Base-by-base conservation (phyloP, 2,329 filamentous ascomycete species). In the Bipolaris bicolor region DNA sequence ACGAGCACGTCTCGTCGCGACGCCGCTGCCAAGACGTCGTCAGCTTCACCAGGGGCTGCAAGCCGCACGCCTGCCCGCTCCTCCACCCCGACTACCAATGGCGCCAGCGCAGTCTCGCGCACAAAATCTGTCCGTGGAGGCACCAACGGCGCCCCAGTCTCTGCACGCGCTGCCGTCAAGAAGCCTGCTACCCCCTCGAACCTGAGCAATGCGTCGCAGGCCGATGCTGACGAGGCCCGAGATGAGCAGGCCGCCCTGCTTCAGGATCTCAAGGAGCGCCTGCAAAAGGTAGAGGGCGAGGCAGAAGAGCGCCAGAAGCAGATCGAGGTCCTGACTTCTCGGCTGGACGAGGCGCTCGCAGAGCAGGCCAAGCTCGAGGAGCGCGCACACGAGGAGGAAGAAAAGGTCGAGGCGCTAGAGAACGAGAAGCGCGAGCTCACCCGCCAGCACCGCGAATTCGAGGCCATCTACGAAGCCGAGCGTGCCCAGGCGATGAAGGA, bases 341-440 rank as follows among this genome's bases (percentile, higher is more conserved):
- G 91, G 67, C 84, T 98, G 7, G 92, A 98, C 72, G 94, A 98
- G 66, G 87, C 92, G 44, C 79, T 90, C 56, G 86, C 86, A 65
- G 92, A 97, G 75, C 93, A 97, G 70, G 86, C 86, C 51, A 91
- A 90, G 78, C 80, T 97, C 34, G 95, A 99, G 76, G 94, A 98
- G 75, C 88, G 87, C 62, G 83, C 90, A 44, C 93, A 97, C 74
- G 93, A 97, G 77, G 88, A 87, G 70, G 92, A 95, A 60, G 91
- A 94, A 76, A 88, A 89, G 71, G 85, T 94, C 57, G 92, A 97
- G 76, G 81, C 85, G 7, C 82, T 98, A 52, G 87, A 88, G 71
- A 92, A 91, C 69, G 91, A 96, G 71, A 93, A 95, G 79, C 87
- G 91, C 67, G 93, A 98, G 66, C 84, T 89, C 53, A 86, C 88